These are phyloP conservation scores for Fusarium proliferatum DNA, from an alignment of 2,329 filamentous ascomycete species.

Conservation along the genomic window DNA sequence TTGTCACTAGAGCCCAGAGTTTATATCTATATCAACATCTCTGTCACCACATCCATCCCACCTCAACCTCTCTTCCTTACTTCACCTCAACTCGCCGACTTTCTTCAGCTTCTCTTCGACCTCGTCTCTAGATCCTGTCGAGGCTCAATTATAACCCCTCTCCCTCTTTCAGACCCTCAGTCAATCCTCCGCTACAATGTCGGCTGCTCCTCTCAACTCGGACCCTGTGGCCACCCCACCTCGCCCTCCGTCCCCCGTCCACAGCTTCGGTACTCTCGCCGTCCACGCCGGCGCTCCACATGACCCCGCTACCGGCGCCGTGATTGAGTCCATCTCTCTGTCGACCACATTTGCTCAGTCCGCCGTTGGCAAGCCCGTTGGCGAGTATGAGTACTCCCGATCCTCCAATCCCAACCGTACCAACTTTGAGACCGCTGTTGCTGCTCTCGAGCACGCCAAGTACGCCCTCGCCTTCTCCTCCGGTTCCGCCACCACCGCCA, in stretches of 20 bases:
- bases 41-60: conserved; percentile 17
- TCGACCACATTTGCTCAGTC: conserved; percentile 97
- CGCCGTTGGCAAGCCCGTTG: conserved; percentile 86
- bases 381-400: conserved; percentile 91
- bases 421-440: conserved; percentile 93
- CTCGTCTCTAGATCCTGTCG: background rate
- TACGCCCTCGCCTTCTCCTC: conserved; percentile 95
- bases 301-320: conserved; percentile 91
- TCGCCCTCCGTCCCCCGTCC: conserved; percentile 75
- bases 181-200: conserved; percentile 31
- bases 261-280: conserved; percentile 90
- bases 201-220: conserved; percentile 44
- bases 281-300: conserved; percentile 94
- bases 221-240: conserved; percentile 78
- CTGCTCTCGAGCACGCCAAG: conserved; percentile 90
- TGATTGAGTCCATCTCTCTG: conserved; percentile 95
- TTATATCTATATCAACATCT: conserved; percentile 33
- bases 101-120: background rate
- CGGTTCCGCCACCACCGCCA: conserved; percentile 92
- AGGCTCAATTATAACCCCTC: conserved; percentile 1
- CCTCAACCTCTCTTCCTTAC: background rate
- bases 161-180: background rate
- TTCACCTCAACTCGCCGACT: conserved; percentile 1
- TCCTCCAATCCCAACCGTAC: conserved; percentile 94
- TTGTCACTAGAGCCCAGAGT: conserved; percentile 18